Evolutionary conservation across 2,329 filamentous ascomycete species (phyloP), one percentile per base, ranked within the genome.

Genomic region (Xylaria sp.): DNA sequence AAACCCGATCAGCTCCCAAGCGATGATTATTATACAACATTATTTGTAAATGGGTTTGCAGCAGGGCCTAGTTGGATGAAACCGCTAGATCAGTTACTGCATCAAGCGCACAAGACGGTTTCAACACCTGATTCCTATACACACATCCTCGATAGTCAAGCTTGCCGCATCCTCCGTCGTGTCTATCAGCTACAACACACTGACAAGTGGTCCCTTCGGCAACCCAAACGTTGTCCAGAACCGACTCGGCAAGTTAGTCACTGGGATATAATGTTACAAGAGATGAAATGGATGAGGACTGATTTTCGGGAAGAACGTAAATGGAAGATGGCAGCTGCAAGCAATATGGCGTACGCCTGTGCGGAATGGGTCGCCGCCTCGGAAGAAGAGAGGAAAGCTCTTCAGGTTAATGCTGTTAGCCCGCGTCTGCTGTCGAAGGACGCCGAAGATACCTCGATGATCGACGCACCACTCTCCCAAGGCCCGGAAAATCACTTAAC

Each of bases 231-330:
- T 63, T 92, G 90, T 44, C 85, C 89, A 1, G 96, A 99, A 78
- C 94, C 95, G 4, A 85, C 87, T 3, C 88, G 93, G 42, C 90
- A 90, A 20, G 86, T 88, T 0, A 90, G 91, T 1, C 95, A 98
- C 72, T 92, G 90, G 87, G 96, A 99, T 79, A 86, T 95, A 59
- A 79, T 98, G 62, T 82, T 99, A 36, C 87, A 94, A 72, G 94
- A 99, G 81, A 93, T 95, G 87, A 97, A 94, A 78, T 98, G 95
- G 95, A 96, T 99, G 93, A 89, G 94, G 57, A 97, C 94, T 1
- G 96, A 99, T 79, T 98, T 97, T 75, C 87, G 92, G 58, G 93
- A 97, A 79, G 96, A 98, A 78, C 85, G 93, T 45, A 97, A 97
- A 77, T 97, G 94, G 94, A 98, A 97, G 80, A 89, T 89, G 75